These are phyloP conservation scores for Coemansia sp. DNA, from an alignment of 192 early-diverging fungal genomes.

Conservation along the genomic window DNA sequence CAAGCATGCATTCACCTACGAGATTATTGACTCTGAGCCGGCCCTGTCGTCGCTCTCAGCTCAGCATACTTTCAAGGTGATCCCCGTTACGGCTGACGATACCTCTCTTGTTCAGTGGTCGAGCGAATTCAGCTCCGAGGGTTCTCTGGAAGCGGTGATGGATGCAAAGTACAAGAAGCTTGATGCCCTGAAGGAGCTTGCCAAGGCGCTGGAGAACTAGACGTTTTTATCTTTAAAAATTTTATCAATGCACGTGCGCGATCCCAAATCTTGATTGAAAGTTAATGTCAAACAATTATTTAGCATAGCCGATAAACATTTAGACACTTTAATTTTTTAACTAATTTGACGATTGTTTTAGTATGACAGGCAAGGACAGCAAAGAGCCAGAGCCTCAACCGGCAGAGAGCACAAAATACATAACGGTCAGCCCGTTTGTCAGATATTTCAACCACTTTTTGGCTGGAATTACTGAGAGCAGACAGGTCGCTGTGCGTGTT, in stretches of 20 bases:
- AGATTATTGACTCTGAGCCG: constrained; percentile 58
- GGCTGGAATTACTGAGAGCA: constrained; percentile 42
- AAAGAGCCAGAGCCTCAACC: neutral
- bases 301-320: neutral
- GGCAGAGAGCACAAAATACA: neutral
- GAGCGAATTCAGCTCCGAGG: constrained; percentile 59
- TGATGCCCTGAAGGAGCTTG: constrained; percentile 58
- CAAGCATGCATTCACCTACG: constrained; percentile 55
- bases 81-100: constrained; percentile 55
- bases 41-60: constrained; percentile 57
- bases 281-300: too few species aligned
- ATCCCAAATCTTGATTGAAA: neutral
- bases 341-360: neutral
- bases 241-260: constrained; percentile 9
- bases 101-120: constrained; percentile 62
- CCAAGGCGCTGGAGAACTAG: constrained; percentile 44
- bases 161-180: constrained; percentile 64
- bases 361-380: neutral
- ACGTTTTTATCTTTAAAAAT: neutral
- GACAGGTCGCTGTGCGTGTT: constrained; percentile 36
- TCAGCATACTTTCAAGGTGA: constrained; percentile 54
- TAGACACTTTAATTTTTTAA: neutral
- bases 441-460: constrained; percentile 36
- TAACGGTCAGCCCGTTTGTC: constrained; percentile 19
- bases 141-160: constrained; percentile 44